These are phyloP conservation scores for Ballota nigra DNA, from an alignment of 257 asterid genomes.

Conservation along the genomic window DNA sequence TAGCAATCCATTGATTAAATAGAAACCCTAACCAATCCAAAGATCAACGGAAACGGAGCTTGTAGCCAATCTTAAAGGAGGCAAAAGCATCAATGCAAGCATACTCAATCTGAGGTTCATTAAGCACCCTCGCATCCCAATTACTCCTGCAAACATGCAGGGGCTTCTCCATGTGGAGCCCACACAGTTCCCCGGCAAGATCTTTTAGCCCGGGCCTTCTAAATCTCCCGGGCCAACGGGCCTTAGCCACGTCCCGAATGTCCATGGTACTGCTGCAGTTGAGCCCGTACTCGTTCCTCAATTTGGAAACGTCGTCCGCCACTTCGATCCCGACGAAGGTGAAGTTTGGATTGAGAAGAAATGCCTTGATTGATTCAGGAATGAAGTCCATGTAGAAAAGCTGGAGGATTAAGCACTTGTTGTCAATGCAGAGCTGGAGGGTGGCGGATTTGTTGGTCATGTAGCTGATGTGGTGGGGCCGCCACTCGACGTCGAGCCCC, in stretches of 20 bases:
- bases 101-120: conserved; percentile 46
- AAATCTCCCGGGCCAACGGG: conserved; percentile 44
- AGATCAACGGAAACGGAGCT: background rate
- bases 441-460: conserved; percentile 69
- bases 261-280: conserved; percentile 35
- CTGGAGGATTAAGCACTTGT: conserved; percentile 58
- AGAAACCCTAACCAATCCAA: too few relatives aligned
- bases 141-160: conserved; percentile 50
- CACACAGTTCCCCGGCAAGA: conserved; percentile 46
- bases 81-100: conserved; percentile 78
- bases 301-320: conserved; percentile 44
- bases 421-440: conserved; percentile 53
- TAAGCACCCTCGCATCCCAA: conserved; percentile 63
- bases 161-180: conserved; percentile 56
- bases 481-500: conserved; percentile 77
- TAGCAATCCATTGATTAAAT: too few relatives aligned
- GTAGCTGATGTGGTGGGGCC: conserved; percentile 27
- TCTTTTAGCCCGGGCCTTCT: conserved; percentile 63
- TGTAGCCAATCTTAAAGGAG: conserved; percentile 58
- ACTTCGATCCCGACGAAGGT: conserved; percentile 65
- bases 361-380: conserved; percentile 33
- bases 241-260: conserved; percentile 36
- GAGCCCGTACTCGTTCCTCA: conserved; percentile 51
- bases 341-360: conserved; percentile 45
- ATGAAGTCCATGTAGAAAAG: conserved; percentile 59